These are phyloP conservation scores for Coniosporium tulheliwenetii DNA, from an alignment of 2,329 filamentous ascomycete species.

Conservation along the genomic window DNA sequence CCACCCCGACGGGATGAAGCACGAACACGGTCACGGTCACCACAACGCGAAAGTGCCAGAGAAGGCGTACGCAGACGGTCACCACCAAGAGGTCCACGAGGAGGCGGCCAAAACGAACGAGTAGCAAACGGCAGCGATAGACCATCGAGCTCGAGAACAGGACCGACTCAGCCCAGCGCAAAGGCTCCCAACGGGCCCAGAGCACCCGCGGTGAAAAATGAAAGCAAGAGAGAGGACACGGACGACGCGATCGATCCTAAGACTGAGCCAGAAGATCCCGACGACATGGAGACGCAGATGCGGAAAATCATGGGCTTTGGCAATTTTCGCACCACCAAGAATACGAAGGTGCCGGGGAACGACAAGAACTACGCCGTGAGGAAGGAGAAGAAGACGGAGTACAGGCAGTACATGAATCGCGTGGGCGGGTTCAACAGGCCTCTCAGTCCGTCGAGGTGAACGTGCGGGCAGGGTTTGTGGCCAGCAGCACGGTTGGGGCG, in stretches of 20 bases:
- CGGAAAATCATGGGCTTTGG: constrained; percentile 81
- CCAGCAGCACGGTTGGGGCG: no score
- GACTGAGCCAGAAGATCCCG: constrained; percentile 32
- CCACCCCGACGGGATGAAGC: background rate
- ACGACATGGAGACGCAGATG: constrained; percentile 60
- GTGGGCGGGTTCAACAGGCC: constrained; percentile 70
- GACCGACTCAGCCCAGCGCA: background rate
- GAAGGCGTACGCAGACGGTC: background rate
- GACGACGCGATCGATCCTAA: constrained; percentile 20
- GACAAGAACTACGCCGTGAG: constrained; percentile 59
- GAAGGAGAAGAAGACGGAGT: constrained; percentile 90
- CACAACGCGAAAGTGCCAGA: background rate
- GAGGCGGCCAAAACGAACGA: background rate
- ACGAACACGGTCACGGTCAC: constrained; percentile 2
- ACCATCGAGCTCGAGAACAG: background rate
- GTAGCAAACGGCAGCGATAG: background rate
- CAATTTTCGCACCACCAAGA: constrained; percentile 73
- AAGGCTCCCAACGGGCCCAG: background rate
- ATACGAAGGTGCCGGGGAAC: constrained; percentile 78
- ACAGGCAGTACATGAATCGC: constrained; percentile 93
- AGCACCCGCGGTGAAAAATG: constrained; percentile 12
- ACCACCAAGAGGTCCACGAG: background rate
- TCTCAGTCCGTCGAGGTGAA: constrained; percentile 19
- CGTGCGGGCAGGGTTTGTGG: background rate
- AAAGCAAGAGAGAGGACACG: constrained; percentile 24